A percentile compares a stretch with the other conserved stretches of the same genome.
Conservation (phyloP, 2,329 filamentous ascomycete species). For the Diplocarpon mali region DNA sequence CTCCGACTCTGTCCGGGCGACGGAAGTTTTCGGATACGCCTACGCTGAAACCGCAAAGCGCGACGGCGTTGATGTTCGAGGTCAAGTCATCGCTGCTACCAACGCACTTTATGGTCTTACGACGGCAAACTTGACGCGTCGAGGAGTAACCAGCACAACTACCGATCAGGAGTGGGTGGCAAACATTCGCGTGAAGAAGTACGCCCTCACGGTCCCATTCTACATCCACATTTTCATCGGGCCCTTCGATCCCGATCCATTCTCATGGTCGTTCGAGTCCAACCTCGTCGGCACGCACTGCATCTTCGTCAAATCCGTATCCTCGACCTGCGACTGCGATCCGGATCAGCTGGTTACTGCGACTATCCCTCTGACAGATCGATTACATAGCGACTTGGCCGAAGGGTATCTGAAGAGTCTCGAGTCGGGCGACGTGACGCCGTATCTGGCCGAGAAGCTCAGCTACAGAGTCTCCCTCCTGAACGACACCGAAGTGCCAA, state of each 20-base stretch:
- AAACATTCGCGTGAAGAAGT: constrained; percentile 51
- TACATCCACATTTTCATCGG: constrained; percentile 60
- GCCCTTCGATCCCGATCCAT: constrained; percentile 14
- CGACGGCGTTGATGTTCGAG: constrained; percentile 44
- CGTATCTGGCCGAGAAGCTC: constrained; percentile 21
- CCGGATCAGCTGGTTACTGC: constrained; percentile 28
- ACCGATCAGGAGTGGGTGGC: constrained; percentile 52
- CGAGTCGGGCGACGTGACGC: constrained; percentile 15
- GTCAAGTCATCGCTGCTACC: constrained; percentile 51
- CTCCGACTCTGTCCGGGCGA: constrained; percentile 13
- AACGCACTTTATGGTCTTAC: constrained; percentile 36
- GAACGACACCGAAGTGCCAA: constrained; percentile 14
- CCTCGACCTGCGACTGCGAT: constrained; percentile 7
- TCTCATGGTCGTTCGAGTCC: constrained; percentile 21
- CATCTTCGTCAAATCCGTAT: constrained; percentile 28
- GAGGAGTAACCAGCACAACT: not conserved
- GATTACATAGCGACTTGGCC: constrained; percentile 27
- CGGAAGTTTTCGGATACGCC: constrained; percentile 18
- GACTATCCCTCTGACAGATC: constrained; percentile 34
- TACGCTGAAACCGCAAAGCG: constrained; percentile 33
- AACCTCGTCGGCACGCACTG: constrained; percentile 23
- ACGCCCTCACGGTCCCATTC: constrained; percentile 50
- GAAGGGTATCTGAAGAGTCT: constrained; percentile 25
- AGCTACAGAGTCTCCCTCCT: constrained; percentile 19
- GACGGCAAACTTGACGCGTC: not conserved